Base-by-base conservation (phyloP, 2,329 filamentous ascomycete species). In the Hypoxylon sp. region DNA sequence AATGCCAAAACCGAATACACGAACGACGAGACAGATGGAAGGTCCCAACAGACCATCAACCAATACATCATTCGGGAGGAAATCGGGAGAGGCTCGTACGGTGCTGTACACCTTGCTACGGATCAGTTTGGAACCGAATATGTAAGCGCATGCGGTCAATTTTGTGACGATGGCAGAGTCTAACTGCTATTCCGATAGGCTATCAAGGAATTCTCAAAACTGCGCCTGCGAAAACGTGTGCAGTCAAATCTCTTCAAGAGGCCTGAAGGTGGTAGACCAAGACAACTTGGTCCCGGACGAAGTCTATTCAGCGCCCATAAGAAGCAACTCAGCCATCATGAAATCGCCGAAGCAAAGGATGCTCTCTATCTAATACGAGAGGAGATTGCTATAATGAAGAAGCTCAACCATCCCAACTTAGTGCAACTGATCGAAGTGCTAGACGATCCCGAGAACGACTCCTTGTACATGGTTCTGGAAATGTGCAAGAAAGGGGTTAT, bases 371-470 rank as follows among this genome's bases (percentile, higher is more conserved):
- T 98, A 64, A 98, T 99, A 78, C 91, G 94, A 66, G 92, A 97
- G 78, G 96, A 99, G 79, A 96, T 98, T 74, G 96, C 96, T 63
- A 96, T 98, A 76, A 98, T 99, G 94, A 99, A 98, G 84, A 98
- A 98, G 81, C 85, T 98, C 48, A 90, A 97, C 75, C 96, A 99
- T 75, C 91, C 90, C 27, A 99, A 98, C 75, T 83, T 99, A n/a
- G 95, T 98, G 12, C 90, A 91, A 47, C 82, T 99, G 53, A 93
- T 97, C 70, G 96, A 99, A 79, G 96, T 99, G 2, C 83, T 99
- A 54, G 96, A 98, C 77, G 96, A 98, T 75, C 95, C 96, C 0
- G 90, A 95, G 50, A 94, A 97, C 76, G 96, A 99, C 78, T 97
- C 94, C 2, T 81, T 99, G 11, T 99, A 97, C 81, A 98, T 99